phyloP scores from a whole-genome alignment of 148 eudicot species.

The Cornus kousa region DNA sequence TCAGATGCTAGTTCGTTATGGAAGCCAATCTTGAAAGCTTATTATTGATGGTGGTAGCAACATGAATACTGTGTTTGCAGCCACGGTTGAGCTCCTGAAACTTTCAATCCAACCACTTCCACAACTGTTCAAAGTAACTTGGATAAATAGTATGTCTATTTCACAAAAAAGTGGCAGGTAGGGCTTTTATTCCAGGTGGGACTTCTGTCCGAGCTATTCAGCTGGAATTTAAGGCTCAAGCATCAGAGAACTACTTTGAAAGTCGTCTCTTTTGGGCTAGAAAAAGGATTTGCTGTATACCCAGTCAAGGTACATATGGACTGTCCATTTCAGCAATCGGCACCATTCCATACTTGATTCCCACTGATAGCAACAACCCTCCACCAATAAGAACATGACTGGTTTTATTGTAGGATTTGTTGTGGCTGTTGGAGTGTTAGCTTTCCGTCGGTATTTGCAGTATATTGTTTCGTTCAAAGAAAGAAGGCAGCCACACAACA shows the following conservation, averaged over 20 bases:
- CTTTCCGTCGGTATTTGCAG: slow-evolving; percentile 39
- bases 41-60: too few relatives aligned
- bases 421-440: slow-evolving; percentile 42
- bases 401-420: slow-evolving; percentile 68
- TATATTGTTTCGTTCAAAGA: slow-evolving; percentile 37
- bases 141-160: too few relatives aligned
- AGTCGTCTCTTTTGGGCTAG: slow-evolving; percentile 96
- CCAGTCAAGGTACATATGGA: slow-evolving; percentile 74
- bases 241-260: slow-evolving; percentile 66
- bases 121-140: too few relatives aligned
- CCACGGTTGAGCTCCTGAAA: too few relatives aligned
- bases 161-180: slow-evolving; percentile 42
- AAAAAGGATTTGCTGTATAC: slow-evolving; percentile 85
- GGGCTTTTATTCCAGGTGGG: slow-evolving; percentile 9
- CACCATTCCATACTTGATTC: slow-evolving; percentile 64
- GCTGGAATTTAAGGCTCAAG: slow-evolving; percentile 40
- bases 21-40: too few relatives aligned
- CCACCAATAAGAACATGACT: slow-evolving; percentile 35
- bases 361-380: slow-evolving; percentile 50
- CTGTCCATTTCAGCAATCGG: slow-evolving; percentile 80
- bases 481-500: slow-evolving; percentile 32
- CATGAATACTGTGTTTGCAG: too few relatives aligned
- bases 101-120: too few relatives aligned
- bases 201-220: slow-evolving; percentile 43
- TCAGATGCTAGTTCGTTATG: too few relatives aligned